Conservation (phyloP, 2,329 filamentous ascomycete genomes). For the Acrocalymma vagum region DNA sequence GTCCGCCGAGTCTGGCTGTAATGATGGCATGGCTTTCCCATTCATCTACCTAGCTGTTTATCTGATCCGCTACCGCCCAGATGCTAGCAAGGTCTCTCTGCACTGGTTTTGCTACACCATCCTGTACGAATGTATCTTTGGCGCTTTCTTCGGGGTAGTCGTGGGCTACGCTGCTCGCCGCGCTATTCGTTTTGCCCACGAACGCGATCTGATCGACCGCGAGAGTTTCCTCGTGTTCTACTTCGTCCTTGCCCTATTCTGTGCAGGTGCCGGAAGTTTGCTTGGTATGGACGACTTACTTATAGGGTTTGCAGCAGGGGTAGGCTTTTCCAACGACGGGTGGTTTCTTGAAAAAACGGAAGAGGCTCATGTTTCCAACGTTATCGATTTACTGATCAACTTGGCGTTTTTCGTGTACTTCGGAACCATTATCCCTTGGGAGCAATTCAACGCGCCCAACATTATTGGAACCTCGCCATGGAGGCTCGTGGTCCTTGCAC, state of each 20-base stretch:
- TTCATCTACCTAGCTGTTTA: constrained; percentile 95
- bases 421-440: constrained; percentile 96
- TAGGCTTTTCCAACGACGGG: constrained; percentile 99
- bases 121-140: constrained; percentile 95
- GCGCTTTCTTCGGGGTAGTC: constrained; percentile 84
- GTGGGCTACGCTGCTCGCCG: constrained; percentile 92
- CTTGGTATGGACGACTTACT: constrained; percentile 92
- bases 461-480: constrained; percentile 80
- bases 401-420: constrained; percentile 98
- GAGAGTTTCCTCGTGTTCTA: constrained; percentile 99
- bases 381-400: constrained; percentile 96
- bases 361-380: constrained; percentile 98
- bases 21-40: constrained; percentile 99
- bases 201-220: constrained; percentile 85
- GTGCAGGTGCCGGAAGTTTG: constrained; percentile 90
- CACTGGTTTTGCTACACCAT: constrained; percentile 92
- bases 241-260: constrained; percentile 95
- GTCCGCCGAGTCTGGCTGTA: constrained; percentile 96
- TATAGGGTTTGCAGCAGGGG: constrained; percentile 92
- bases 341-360: constrained; percentile 99
- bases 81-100: constrained; percentile 74
- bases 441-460: constrained; percentile 79
- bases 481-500: constrained; percentile 90
- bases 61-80: constrained; percentile 80
- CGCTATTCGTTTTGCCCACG: constrained; percentile 87